Conservation (phyloP, 2,329 filamentous ascomycete genomes). For the Drechslerella coelobrocha region DNA sequence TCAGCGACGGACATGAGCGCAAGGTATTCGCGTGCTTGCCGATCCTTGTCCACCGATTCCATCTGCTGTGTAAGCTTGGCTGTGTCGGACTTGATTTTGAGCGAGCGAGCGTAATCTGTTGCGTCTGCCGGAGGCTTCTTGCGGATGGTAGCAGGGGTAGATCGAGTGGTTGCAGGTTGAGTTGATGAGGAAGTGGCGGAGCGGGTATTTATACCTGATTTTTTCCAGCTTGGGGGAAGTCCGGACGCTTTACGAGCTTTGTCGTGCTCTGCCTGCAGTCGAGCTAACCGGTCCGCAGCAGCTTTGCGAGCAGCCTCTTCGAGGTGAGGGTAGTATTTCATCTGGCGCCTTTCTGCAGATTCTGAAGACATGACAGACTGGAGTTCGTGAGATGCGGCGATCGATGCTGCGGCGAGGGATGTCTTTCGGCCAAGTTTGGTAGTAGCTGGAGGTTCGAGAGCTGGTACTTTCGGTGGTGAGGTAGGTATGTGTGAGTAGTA, state of each 20-base stretch:
- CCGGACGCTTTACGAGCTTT: slow-evolving; percentile 37
- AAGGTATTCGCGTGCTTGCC: slow-evolving; percentile 43
- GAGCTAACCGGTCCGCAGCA: slow-evolving; percentile 37
- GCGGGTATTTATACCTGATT: slow-evolving; percentile 11
- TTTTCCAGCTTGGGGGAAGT: slow-evolving; percentile 40
- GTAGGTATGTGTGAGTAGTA: slow-evolving; percentile 47
- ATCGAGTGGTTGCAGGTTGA: not conserved
- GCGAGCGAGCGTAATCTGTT: slow-evolving; percentile 27
- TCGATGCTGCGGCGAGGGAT: slow-evolving; percentile 28
- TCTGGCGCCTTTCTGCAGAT: slow-evolving; percentile 9
- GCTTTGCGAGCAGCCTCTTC: slow-evolving; percentile 49
- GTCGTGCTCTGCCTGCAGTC: slow-evolving; percentile 46
- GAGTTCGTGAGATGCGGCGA: slow-evolving; percentile 29
- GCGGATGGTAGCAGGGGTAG: slow-evolving; percentile 4
- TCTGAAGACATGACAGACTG: slow-evolving; percentile 28
- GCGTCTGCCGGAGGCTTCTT: slow-evolving; percentile 18
- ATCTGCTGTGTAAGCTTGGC: slow-evolving; percentile 37
- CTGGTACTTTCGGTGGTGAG: slow-evolving; percentile 22
- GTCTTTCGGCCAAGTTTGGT: slow-evolving; percentile 22
- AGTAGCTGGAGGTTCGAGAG: not conserved
- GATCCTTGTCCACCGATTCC: slow-evolving; percentile 38
- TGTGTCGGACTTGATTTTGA: slow-evolving; percentile 47
- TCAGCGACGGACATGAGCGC: slow-evolving; percentile 30
- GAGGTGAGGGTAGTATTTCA: slow-evolving; percentile 47
- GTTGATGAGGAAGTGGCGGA: slow-evolving; percentile 16